Conservation (phyloP, 1,139 yeast species). For the Debaryomyces singareniensis region DNA sequence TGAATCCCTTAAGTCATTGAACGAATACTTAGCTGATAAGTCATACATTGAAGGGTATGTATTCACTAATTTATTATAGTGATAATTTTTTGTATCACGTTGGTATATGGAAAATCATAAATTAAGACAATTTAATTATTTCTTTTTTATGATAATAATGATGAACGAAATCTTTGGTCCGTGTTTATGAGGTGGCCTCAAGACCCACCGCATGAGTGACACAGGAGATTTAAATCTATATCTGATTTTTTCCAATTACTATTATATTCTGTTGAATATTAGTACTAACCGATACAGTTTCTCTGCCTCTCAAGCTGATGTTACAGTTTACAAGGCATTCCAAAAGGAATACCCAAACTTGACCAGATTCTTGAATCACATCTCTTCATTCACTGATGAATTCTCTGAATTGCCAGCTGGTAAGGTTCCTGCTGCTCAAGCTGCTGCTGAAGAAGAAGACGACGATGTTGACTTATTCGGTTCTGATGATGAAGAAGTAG, state of each 20-base stretch:
- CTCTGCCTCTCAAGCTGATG: conserved; percentile 94
- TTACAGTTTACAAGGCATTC: conserved; percentile 89
- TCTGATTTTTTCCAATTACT: neutral
- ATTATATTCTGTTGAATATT: conserved; percentile 1
- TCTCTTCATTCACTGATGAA: conserved; percentile 85
- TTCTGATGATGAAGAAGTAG: conserved; percentile 89
- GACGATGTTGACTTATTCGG: conserved; percentile 93
- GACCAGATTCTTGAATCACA: conserved; percentile 98
- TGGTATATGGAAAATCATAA: no score
- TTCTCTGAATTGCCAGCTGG: conserved; percentile 81
- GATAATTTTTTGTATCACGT: no score
- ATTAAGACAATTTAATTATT: no score
- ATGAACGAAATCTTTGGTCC: conserved; percentile 83
- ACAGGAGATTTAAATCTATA: conserved; percentile 45
- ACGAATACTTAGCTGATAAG: conserved; percentile 85
- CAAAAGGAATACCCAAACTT: conserved; percentile 89
- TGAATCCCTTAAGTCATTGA: conserved; percentile 78
- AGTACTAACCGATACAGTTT: conserved; percentile 45
- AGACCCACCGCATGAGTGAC: conserved; percentile 93
- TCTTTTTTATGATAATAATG: conserved; percentile 40
- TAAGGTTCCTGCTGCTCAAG: conserved; percentile 49
- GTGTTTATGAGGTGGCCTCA: conserved; percentile 92
- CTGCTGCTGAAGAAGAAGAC: conserved; percentile 74
- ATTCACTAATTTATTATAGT: conserved; percentile 1
- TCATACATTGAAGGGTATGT: conserved; percentile 93